Percentiles rank a stretch among this genome's conserved stretches.
These are phyloP conservation scores for Melanomma pulvis-pyrius DNA, from an alignment of 495 filamentous ascomycete species.

Conservation along the genomic window DNA sequence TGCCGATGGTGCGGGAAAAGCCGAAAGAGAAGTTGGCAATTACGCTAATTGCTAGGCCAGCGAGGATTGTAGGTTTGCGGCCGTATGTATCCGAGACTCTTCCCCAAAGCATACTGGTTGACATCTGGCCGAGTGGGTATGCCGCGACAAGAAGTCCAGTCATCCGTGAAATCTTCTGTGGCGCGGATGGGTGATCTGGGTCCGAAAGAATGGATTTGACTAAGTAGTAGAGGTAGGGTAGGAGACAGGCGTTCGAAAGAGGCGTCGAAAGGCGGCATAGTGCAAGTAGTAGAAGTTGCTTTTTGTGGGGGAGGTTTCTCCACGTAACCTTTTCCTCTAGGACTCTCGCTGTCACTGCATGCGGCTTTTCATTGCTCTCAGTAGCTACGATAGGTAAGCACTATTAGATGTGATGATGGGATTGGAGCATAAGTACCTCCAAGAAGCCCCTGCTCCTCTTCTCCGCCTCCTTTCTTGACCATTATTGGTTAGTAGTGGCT, in stretches of 20 bases:
- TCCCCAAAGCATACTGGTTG: conserved; percentile 78
- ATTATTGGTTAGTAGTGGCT: background rate
- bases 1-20: conserved; percentile 70
- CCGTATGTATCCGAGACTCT: conserved; percentile 71
- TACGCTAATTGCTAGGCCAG: conserved; percentile 72
- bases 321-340: conserved; percentile 35
- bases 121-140: conserved; percentile 76
- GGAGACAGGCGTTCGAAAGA: conserved; percentile 70
- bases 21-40: conserved; percentile 71
- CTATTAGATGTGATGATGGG: background rate
- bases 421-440: conserved; percentile 12
- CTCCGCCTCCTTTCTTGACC: background rate
- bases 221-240: conserved; percentile 59
- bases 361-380: conserved; percentile 1
- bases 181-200: conserved; percentile 31
- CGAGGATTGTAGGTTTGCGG: conserved; percentile 73
- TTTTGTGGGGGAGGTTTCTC: conserved; percentile 61
- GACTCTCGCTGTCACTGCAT: background rate
- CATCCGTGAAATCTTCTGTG: conserved; percentile 61
- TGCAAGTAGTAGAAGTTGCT: conserved; percentile 70
- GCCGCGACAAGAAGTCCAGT: conserved; percentile 73
- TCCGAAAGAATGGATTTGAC: conserved; percentile 49
- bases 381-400: background rate
- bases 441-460: conserved; percentile 23
- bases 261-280: conserved; percentile 72